These are phyloP conservation scores for Acer negundo DNA, from an alignment of 345 rosid species.

Conservation along the genomic window DNA sequence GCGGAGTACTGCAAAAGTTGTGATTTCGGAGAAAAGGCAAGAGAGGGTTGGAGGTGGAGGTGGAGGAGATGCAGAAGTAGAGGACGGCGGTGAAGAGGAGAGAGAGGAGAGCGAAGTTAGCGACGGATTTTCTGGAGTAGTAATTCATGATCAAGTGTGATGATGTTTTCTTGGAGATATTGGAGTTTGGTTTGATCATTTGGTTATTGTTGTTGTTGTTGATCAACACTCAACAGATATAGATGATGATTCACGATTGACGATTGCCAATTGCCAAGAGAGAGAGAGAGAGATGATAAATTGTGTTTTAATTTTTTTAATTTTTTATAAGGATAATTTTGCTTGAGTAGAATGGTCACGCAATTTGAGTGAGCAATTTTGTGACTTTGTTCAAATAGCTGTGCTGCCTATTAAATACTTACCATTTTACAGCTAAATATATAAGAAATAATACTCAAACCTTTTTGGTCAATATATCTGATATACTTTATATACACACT, in stretches of 20 bases:
- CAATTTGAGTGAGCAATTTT: neutral
- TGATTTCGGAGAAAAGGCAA: neutral
- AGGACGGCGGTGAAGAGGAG: slow-evolving; percentile 42
- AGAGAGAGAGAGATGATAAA: neutral
- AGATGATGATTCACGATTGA: too few species aligned
- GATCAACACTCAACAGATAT: too few species aligned
- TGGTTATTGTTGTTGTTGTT: too few species aligned
- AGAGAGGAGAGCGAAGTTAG: slow-evolving; percentile 19
- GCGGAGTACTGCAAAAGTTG: neutral
- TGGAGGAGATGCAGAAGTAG: slow-evolving; percentile 35
- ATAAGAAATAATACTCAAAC: too few species aligned
- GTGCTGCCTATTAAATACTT: neutral
- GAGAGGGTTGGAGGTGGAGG: slow-evolving; percentile 24
- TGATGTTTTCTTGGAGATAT: neutral
- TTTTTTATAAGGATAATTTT: neutral
- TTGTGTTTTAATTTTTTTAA: neutral
- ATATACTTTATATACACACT: too few species aligned
- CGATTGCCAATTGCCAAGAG: too few species aligned
- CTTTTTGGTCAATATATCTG: too few species aligned
- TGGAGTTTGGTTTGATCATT: neutral
- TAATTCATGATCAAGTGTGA: slow-evolving; percentile 28
- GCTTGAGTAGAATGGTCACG: slow-evolving; percentile 11
- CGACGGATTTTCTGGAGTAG: slow-evolving; percentile 16
- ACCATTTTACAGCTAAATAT: neutral
- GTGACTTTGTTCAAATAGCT: neutral